Base-by-base conservation (phyloP, 2,329 filamentous ascomycete genomes). In the Venturia pyrina region DNA sequence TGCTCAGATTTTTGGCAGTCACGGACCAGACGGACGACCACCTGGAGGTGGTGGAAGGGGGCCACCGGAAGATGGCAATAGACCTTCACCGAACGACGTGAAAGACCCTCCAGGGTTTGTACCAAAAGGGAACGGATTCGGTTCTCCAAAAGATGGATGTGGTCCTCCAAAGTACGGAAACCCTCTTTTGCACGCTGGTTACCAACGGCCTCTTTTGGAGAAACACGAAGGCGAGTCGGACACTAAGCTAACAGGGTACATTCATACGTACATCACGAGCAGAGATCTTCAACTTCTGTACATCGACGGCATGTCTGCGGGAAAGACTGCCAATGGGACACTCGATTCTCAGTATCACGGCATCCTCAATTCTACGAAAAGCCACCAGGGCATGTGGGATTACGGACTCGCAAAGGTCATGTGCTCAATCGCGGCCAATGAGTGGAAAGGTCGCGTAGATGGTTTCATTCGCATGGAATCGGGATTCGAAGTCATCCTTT, bases 401-500 rank as follows among this genome's bases (percentile, higher is more conserved):
- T 69, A 68, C 5, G 72, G 75, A 1, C 83, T 87, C 7, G 87
- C 86, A 0, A 62, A 70, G 1, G 78, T 79, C 1, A 74, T 89
- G 1, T 91, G 89, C 72, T 73, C 79, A 0, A 69, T 88, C 11
- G 79, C 83, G 0, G 11, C 74, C 57, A 67, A 74, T 70, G 65
- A 84, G 73, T 87, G 83, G 83, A 11, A 79, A 15, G 73, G 72
- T 40, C 75, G 76, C 17, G 77, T 89, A n/a, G 84, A 89, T 70
- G 87, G 86, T 0, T 78, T 89, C 28, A 74, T 90, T 1, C 82
- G 88, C 13, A 87, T 87, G 81, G 88, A 91, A 71, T 81, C 82
- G 21, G 88, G 88, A 0, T 90, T 90, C 69, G 88, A 91, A 73
- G 79, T 89, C 64, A 87, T 90, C 62, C 77, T 88, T 24, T 91